Evolutionary conservation across 2,329 filamentous ascomycete species (phyloP).

Genomic region (Spiromastix sp.): DNA sequence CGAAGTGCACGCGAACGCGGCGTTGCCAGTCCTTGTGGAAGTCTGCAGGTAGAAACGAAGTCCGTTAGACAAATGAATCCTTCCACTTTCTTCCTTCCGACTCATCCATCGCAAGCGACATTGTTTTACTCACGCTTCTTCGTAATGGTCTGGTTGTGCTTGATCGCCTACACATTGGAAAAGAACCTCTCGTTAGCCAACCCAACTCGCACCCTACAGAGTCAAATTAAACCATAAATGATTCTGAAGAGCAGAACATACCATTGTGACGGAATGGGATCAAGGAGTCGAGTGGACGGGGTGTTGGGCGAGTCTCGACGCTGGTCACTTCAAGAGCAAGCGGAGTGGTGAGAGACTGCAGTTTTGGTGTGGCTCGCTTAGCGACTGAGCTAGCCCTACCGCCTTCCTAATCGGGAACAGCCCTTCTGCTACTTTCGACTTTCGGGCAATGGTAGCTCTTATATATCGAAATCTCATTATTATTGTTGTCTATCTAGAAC

Average conservation of each 20-base stretch:
- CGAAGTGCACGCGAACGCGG: conserved; percentile 97
- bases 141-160: conserved; percentile 98
- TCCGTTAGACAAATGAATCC: conserved; percentile 18
- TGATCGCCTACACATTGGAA: conserved; percentile 63
- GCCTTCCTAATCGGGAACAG: conserved; percentile 12
- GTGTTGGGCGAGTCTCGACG: conserved; percentile 37
- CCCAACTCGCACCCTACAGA: neutral
- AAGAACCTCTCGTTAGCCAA: conserved; percentile 15
- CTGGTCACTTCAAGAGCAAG: conserved; percentile 23
- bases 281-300: conserved; percentile 35
- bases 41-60: conserved; percentile 46
- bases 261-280: conserved; percentile 45
- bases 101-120: too few relatives aligned
- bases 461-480: too few relatives aligned
- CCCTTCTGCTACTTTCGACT: too few relatives aligned
- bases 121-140: conserved; percentile 91
- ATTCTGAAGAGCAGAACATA: conserved; percentile 20
- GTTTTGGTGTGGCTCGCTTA: conserved; percentile 38
- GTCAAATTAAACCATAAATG: too few relatives aligned
- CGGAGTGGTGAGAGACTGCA: conserved; percentile 26
- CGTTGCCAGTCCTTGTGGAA: conserved; percentile 99
- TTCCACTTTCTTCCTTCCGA: conserved; percentile 1
- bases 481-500: too few relatives aligned
- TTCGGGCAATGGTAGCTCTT: too few relatives aligned
- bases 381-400: conserved; percentile 22